These are phyloP conservation scores for Wallacemonas sp. DNA, from an alignment of 208 protist genomes.

Conservation along the genomic window DNA sequence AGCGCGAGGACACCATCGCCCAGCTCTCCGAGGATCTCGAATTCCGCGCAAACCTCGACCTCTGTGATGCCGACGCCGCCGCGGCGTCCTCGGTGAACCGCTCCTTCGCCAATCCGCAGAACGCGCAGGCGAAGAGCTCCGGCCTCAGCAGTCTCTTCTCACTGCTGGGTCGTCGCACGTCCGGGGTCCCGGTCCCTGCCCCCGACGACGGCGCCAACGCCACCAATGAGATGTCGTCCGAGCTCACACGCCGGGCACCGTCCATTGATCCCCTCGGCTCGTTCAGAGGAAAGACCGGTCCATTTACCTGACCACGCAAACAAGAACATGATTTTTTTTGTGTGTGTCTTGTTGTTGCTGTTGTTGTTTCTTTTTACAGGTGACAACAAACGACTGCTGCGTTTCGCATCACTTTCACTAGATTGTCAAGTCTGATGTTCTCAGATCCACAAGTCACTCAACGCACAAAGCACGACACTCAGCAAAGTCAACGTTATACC, in stretches of 20 bases:
- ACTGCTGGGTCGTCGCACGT: not conserved
- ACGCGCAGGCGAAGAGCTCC: not conserved
- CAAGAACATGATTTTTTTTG: too few relatives aligned
- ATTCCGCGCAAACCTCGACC: slow-evolving; percentile 49
- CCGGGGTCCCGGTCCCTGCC: not conserved
- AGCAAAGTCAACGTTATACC: too few relatives aligned
- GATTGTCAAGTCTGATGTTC: too few relatives aligned
- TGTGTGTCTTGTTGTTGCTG: too few relatives aligned
- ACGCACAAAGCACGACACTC: too few relatives aligned
- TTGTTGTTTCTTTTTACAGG: too few relatives aligned
- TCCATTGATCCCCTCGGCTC: not conserved
- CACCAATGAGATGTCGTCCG: not conserved
- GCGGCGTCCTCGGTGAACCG: not conserved
- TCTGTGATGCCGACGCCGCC: slow-evolving; percentile 30
- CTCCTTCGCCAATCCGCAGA: not conserved
- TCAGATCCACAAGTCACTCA: too few relatives aligned
- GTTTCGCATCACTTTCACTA: too few relatives aligned
- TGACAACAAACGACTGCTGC: too few relatives aligned
- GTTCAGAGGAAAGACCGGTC: not conserved
- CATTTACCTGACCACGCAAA: not conserved
- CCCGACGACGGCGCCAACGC: not conserved
- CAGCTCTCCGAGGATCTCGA: slow-evolving; percentile 54
- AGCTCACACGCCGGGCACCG: not conserved
- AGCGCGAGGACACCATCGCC: slow-evolving; percentile 21
- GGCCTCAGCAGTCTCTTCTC: slow-evolving; percentile 4